A percentile compares a stretch with the other conserved stretches of the same genome.
Evolutionary conservation across 352 stramenopile species (phyloP).

Genomic region (Pilasporangium apinafurcum): DNA sequence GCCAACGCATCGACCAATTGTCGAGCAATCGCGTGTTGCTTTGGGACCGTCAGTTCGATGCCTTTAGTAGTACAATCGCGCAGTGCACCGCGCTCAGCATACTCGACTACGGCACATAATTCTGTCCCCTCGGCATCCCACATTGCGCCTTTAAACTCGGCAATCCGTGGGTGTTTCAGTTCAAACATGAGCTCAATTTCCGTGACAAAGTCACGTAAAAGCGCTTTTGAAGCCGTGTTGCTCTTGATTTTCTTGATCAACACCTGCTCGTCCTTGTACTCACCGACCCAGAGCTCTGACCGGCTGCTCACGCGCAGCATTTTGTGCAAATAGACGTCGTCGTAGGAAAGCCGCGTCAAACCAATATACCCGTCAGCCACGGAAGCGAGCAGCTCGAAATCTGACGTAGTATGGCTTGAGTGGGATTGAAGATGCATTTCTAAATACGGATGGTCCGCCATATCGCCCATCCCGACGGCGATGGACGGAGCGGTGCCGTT

Average conservation of each 20-base stretch:
- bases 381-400: constrained; percentile 65
- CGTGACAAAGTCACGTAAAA: constrained; percentile 73
- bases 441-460: constrained; percentile 56
- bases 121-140: constrained; percentile 68
- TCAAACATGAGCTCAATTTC: constrained; percentile 75
- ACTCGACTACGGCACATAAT: constrained; percentile 69
- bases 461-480: constrained; percentile 46
- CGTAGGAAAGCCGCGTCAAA: constrained; percentile 56
- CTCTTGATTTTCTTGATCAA: constrained; percentile 82
- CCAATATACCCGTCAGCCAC: constrained; percentile 64
- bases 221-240: constrained; percentile 49
- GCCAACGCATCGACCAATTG: constrained; percentile 63
- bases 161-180: constrained; percentile 59
- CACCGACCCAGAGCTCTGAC: constrained; percentile 70
- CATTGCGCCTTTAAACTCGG: constrained; percentile 64
- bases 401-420: constrained; percentile 67
- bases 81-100: constrained; percentile 55
- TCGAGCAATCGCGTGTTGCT: constrained; percentile 60
- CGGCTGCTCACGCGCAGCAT: constrained; percentile 67
- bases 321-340: constrained; percentile 65
- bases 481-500: constrained; percentile 45
- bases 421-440: constrained; percentile 32
- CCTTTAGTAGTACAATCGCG: constrained; percentile 43
- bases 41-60: constrained; percentile 36
- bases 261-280: constrained; percentile 56